These are phyloP conservation scores for Mycena maculata DNA, from an alignment of 768 basidiomycete genomes.

Conservation along the genomic window DNA sequence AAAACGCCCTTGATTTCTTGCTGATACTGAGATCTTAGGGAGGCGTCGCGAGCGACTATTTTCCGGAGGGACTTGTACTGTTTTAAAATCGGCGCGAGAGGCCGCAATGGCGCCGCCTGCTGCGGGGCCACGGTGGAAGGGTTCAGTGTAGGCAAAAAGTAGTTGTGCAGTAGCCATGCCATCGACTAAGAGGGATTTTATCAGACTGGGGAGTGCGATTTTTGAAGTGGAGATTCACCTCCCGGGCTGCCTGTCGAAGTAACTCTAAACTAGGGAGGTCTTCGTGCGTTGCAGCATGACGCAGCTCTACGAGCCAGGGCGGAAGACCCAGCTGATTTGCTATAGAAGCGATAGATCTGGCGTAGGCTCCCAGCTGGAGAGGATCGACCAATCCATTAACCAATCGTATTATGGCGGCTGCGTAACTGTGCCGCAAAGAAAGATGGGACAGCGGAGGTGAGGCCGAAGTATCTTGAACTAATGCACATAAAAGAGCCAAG, in stretches of 20 bases:
- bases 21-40: conserved; percentile 63
- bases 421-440: conserved; percentile 79
- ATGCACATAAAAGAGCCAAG: conserved; percentile 68
- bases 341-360: conserved; percentile 90
- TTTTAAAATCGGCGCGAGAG: conserved; percentile 75
- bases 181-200: conserved; percentile 65
- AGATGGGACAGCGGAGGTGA: conserved; percentile 50
- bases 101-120: conserved; percentile 55
- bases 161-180: conserved; percentile 85
- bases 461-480: conserved; percentile 62
- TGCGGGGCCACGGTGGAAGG: conserved; percentile 53
- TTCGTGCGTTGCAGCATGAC: conserved; percentile 97
- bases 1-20: conserved; percentile 60
- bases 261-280: conserved; percentile 88
- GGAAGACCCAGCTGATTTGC: conserved; percentile 90
- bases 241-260: conserved; percentile 78
- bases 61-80: conserved; percentile 80
- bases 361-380: conserved; percentile 88
- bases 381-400: conserved; percentile 97
- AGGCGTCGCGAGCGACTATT: conserved; percentile 70
- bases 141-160: conserved; percentile 83
- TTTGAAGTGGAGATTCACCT: conserved; percentile 55
- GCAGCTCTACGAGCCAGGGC: conserved; percentile 88
- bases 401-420: conserved; percentile 85
- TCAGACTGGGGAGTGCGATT: conserved; percentile 19